Percentiles rank a stretch among this genome's conserved stretches.
phyloP scores from a whole-genome alignment of 352 stramenopile species.

The Phytopythium kandeliae region DNA sequence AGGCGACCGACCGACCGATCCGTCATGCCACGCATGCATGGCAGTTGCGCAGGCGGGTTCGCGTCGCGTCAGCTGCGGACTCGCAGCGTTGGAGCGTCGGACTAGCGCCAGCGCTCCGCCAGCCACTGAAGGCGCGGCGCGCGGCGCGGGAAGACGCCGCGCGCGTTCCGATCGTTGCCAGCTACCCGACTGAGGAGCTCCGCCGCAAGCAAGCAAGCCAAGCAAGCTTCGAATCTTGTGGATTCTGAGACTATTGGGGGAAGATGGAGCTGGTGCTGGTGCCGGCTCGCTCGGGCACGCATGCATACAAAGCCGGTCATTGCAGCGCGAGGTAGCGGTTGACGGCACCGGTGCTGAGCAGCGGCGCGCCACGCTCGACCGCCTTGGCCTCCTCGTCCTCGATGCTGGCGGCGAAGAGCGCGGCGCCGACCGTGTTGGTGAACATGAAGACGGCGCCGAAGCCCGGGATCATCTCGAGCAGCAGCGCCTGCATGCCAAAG shows the following conservation, averaged over 20 bases:
- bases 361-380: not conserved
- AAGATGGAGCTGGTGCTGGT: too few species aligned
- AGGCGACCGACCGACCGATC: too few species aligned
- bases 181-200: too few species aligned
- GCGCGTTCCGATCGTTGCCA: not conserved
- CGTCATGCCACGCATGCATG: not conserved
- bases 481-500: constrained; percentile 68
- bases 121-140: not conserved
- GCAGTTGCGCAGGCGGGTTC: not conserved
- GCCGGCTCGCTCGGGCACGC: too few species aligned
- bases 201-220: too few species aligned
- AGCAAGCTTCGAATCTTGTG: too few species aligned
- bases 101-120: too few species aligned
- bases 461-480: constrained; percentile 69
- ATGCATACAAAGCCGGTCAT: too few species aligned
- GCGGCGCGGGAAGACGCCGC: not conserved
- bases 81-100: not conserved
- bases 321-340: constrained; percentile 6
- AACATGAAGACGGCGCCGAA: constrained; percentile 62
- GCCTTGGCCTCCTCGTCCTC: constrained; percentile 31
- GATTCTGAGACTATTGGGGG: too few species aligned
- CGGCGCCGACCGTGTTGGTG: constrained; percentile 65
- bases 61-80: not conserved
- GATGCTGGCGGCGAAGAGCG: constrained; percentile 58
- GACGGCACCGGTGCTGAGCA: constrained; percentile 4